Percentiles rank a stretch among this genome's conserved stretches.
These are phyloP conservation scores for Penicillium pancosmium DNA, from an alignment of 495 filamentous ascomycete genomes.

Conservation along the genomic window DNA sequence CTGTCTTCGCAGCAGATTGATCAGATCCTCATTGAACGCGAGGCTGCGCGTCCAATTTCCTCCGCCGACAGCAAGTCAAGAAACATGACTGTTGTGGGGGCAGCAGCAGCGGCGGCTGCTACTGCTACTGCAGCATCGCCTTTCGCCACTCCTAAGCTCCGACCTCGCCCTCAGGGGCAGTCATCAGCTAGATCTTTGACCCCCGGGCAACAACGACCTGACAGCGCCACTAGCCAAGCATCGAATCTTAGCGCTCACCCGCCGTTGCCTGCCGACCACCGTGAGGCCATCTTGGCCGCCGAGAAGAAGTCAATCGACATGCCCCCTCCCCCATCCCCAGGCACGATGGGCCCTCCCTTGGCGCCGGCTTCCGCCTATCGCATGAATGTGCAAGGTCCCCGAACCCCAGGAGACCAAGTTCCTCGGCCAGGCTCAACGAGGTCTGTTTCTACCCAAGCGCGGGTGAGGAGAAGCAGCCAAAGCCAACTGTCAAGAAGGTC, in stretches of 20 bases:
- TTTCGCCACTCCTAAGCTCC: conserved; percentile 42
- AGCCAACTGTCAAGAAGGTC: conserved; percentile 71
- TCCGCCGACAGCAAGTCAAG: conserved; percentile 38
- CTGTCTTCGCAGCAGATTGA: conserved; percentile 75
- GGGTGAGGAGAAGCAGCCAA: conserved; percentile 42
- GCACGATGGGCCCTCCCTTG: conserved; percentile 82
- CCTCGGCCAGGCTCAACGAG: conserved; percentile 58
- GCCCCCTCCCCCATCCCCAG: conserved; percentile 44
- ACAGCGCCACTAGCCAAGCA: conserved; percentile 67
- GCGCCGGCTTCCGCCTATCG: conserved; percentile 80
- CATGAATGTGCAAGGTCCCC: conserved; percentile 53
- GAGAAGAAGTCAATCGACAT: conserved; percentile 56
- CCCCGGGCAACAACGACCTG: conserved; percentile 57
- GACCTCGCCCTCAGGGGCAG: conserved; percentile 41
- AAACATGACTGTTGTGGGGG: conserved; percentile 28
- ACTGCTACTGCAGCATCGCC: conserved; percentile 26
- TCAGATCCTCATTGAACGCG: conserved; percentile 57
- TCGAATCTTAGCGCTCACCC: conserved; percentile 56
- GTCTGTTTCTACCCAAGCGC: conserved; percentile 48
- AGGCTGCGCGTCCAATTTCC: conserved; percentile 34
- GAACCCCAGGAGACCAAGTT: conserved; percentile 63
- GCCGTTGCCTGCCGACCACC: conserved; percentile 80
- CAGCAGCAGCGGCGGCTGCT: conserved; percentile 6
- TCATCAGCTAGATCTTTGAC: conserved; percentile 33
- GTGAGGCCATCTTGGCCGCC: conserved; percentile 81